These are phyloP conservation scores for Begonia peltatifolia DNA, from an alignment of 306 rosid genomes.

Conservation along the genomic window DNA sequence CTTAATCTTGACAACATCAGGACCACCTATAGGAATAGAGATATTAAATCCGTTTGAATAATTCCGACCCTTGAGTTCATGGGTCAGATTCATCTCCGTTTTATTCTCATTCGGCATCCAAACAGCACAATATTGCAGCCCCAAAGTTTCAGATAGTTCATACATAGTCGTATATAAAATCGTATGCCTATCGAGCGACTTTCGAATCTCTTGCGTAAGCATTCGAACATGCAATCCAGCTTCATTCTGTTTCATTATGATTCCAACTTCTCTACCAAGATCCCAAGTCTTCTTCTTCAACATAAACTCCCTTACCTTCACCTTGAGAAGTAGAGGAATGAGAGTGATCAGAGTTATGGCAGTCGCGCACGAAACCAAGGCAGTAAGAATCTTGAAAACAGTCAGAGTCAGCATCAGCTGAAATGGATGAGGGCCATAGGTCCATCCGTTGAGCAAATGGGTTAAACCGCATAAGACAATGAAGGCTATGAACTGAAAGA, in stretches of 20 bases:
- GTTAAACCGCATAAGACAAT: constrained; percentile 94
- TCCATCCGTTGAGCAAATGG: constrained; percentile 96
- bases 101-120: constrained; percentile 94
- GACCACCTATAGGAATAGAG: constrained; percentile 47
- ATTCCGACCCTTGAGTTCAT: constrained; percentile 54
- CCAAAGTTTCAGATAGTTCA: constrained; percentile 79
- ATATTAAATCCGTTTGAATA: constrained; percentile 23
- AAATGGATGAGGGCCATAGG: constrained; percentile 94
- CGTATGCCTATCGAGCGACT: constrained; percentile 79
- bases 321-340: constrained; percentile 92
- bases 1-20: constrained; percentile 59
- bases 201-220: constrained; percentile 99
- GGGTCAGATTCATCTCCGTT: constrained; percentile 81
- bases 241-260: constrained; percentile 74
- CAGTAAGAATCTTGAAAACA: constrained; percentile 85
- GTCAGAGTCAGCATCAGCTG: constrained; percentile 96
- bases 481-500: constrained; percentile 81
- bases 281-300: constrained; percentile 98
- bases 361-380: constrained; percentile 95
- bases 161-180: constrained; percentile 79
- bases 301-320: constrained; percentile 95
- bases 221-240: constrained; percentile 87
- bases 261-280: constrained; percentile 88
- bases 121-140: constrained; percentile 90
- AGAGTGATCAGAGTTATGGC: constrained; percentile 89